phyloP scores from a whole-genome alignment of 176 grass and related monocot genomes.

The Raddia distichophylla region DNA sequence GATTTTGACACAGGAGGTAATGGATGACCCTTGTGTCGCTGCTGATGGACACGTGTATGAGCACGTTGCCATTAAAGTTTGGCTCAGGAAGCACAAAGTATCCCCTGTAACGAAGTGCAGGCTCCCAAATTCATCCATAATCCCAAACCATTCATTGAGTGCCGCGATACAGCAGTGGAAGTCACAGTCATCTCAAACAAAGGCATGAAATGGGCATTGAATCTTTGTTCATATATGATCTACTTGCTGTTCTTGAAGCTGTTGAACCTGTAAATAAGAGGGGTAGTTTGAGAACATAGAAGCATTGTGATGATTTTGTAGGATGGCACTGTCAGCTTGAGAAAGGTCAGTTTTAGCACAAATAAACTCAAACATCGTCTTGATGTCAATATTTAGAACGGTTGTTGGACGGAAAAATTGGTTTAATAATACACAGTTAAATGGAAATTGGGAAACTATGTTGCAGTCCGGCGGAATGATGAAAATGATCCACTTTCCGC shows the following conservation, averaged over 20 bases:
- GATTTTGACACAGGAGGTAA: conserved; percentile 58
- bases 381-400: background rate
- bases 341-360: background rate
- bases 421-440: too few relatives aligned
- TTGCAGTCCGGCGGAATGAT: too few relatives aligned
- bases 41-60: conserved; percentile 91
- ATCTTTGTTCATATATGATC: background rate
- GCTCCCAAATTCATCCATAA: conserved; percentile 50
- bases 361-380: background rate
- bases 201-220: background rate
- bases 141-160: conserved; percentile 71
- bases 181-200: conserved; percentile 35
- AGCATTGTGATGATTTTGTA: conserved; percentile 2
- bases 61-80: conserved; percentile 69
- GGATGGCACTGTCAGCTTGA: background rate
- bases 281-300: background rate
- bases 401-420: too few relatives aligned
- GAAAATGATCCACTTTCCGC: too few relatives aligned
- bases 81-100: conserved; percentile 65
- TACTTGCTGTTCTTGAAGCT: background rate
- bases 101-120: conserved; percentile 65
- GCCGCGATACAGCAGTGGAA: conserved; percentile 85
- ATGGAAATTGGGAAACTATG: too few relatives aligned
- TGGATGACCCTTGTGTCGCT: conserved; percentile 82
- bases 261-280: conserved; percentile 13